A percentile compares a stretch with the other conserved stretches of the same genome.
phyloP scores from a whole-genome alignment of 306 rosid species.

The Trifolium pratense region DNA sequence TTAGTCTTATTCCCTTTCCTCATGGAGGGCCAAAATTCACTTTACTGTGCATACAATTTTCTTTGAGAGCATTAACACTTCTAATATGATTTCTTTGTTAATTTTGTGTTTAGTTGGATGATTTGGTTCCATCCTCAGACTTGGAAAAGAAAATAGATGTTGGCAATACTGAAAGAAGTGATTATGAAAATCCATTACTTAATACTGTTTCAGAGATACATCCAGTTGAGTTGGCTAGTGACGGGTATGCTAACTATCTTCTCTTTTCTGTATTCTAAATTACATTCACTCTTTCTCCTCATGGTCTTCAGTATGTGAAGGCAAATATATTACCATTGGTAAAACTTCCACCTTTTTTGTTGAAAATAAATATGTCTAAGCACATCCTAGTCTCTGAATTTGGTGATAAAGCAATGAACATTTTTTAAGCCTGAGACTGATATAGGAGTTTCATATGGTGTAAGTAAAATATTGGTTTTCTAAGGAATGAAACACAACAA shows the following conservation, averaged over 20 bases:
- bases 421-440: constrained; percentile 33
- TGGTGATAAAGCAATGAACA: constrained; percentile 28
- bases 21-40: constrained; percentile 8
- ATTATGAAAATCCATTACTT: constrained; percentile 38
- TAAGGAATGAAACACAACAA: constrained; percentile 18
- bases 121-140: constrained; percentile 40
- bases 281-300: constrained; percentile 24
- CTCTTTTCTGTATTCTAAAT: constrained; percentile 29
- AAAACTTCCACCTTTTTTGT: not conserved
- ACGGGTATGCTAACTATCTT: constrained; percentile 51
- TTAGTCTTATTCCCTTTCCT: constrained; percentile 39
- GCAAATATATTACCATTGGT: constrained; percentile 8
- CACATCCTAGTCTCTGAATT: constrained; percentile 33
- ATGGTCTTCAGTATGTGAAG: not conserved
- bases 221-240: constrained; percentile 38
- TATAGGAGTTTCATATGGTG: constrained; percentile 7
- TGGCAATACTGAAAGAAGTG: constrained; percentile 32
- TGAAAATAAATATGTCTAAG: not conserved
- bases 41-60: constrained; percentile 22
- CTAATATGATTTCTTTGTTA: constrained; percentile 39
- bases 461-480: constrained; percentile 4
- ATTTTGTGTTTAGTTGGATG: constrained; percentile 48
- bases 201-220: constrained; percentile 39
- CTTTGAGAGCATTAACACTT: constrained; percentile 24
- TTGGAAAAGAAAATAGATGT: constrained; percentile 42